phyloP scores from a whole-genome alignment of 305 asterid species.

The Fraxinus sp. region DNA sequence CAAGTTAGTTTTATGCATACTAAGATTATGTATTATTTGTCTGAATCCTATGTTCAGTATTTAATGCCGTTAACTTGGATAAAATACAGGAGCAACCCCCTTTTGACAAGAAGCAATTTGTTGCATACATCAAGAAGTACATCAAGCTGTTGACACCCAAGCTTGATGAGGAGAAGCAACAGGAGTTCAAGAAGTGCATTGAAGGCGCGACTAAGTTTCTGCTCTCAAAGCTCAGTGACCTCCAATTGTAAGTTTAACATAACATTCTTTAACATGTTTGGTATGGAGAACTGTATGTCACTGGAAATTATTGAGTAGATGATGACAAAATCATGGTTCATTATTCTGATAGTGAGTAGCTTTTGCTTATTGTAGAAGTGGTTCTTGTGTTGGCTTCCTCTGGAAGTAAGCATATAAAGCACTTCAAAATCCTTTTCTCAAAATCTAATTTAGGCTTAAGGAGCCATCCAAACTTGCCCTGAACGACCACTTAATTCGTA shows the following conservation, averaged over 20 bases:
- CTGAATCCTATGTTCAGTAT: background rate
- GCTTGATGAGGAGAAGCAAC: conserved; percentile 49
- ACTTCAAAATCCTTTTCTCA: too few relatives aligned
- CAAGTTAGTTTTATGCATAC: conserved; percentile 38
- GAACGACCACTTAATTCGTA: too few relatives aligned
- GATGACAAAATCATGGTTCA: background rate
- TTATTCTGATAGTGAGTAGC: background rate
- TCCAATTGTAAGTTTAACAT: conserved; percentile 55
- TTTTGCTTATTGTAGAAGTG: background rate
- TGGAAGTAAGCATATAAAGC: background rate
- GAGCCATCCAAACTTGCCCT: background rate
- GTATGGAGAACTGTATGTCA: background rate
- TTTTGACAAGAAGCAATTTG: conserved; percentile 68
- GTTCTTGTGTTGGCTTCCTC: background rate
- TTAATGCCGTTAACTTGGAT: background rate
- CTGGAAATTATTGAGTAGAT: background rate
- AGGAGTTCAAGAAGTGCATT: conserved; percentile 53
- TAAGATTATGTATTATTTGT: background rate
- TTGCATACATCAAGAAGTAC: conserved; percentile 59
- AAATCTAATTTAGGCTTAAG: background rate
- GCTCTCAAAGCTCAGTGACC: conserved; percentile 58
- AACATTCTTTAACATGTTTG: background rate
- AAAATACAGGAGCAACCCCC: conserved; percentile 64
- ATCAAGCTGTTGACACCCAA: conserved; percentile 58
- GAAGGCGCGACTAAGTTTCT: conserved; percentile 72